Conservation (phyloP, 768 basidiomycete species). For the Lactarius sanguifluus region DNA sequence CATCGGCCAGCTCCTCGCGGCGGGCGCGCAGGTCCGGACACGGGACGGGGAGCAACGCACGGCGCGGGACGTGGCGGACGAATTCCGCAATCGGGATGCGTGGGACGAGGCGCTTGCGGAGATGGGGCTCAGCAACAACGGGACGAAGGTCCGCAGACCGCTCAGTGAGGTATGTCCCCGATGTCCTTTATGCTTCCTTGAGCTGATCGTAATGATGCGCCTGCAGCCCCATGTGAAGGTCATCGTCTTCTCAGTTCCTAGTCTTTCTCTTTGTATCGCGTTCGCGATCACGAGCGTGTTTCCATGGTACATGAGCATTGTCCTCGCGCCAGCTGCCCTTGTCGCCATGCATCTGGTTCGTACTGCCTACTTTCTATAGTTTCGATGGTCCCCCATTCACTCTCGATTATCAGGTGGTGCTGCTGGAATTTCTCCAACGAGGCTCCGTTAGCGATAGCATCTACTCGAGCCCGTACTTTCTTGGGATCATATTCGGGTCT, state of each 20-base stretch:
- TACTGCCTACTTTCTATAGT: too few species aligned
- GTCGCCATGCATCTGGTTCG: not conserved
- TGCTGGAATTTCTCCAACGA: not conserved
- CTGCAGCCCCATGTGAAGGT: slow-evolving; percentile 12
- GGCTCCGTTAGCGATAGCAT: not conserved
- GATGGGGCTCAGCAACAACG: slow-evolving; percentile 75
- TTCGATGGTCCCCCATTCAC: not conserved
- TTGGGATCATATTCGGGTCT: slow-evolving; percentile 3
- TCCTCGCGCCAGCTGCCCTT: not conserved
- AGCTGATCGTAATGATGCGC: not conserved
- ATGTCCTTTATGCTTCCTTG: not conserved
- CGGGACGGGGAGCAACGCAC: slow-evolving; percentile 82
- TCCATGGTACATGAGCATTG: slow-evolving; percentile 10
- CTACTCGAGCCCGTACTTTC: not conserved
- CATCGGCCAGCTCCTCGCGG: slow-evolving; percentile 79
- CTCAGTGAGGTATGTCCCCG: slow-evolving; percentile 60
- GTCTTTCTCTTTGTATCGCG: not conserved
- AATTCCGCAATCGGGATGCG: slow-evolving; percentile 72
- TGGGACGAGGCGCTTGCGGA: slow-evolving; percentile 87
- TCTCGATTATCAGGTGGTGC: not conserved
- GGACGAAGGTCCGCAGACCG: slow-evolving; percentile 58
- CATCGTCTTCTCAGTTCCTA: slow-evolving; percentile 7
- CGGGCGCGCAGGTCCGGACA: slow-evolving; percentile 76
- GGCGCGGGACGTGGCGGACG: slow-evolving; percentile 89
- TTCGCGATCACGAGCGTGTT: slow-evolving; percentile 8